Base-by-base conservation (phyloP, 2,329 filamentous ascomycete genomes). In the Mariannaea sp. region DNA sequence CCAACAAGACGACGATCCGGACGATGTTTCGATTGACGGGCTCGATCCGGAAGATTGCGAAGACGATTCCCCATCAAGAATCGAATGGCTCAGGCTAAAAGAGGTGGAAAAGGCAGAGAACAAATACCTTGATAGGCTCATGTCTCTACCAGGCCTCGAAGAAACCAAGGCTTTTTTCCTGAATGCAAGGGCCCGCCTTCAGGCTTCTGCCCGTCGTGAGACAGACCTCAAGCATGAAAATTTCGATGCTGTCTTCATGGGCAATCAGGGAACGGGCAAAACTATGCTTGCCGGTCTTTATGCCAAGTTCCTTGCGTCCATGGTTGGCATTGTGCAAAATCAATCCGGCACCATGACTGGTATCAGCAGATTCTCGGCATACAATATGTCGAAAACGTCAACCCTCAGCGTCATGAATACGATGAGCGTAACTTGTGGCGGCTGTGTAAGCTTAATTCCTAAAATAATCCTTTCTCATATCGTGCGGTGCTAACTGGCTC, bases 131-230 rank as follows among this genome's bases (percentile, higher is more conserved):
- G 85, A 88, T 59, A 59, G 72, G 0, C 65, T 89, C 20, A 87
- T 88, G 80, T 70, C 71, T 1, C 80, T 88, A 76, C 79, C 82
- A 40, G 85, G 86, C 2, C 72, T 88, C 0, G 84, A 88, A 60
- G 70, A 79, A 4, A 80, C 86, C 30, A 89, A 89, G 61, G 60
- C 73, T 20, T 72, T 84, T 47, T 79, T 88, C 43, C 68, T 88
- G 8, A 57, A 66, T 32, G 56, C 65, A 32, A 68, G 66, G 36
- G 66, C 67, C 2, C 64, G 65, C 1, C 81, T 87, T 59, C 86
- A 85, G 61, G 70, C 74, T 10, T 77, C 75, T 0, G 65, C 73
- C 1, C 65, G 80, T 1, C 74, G 82, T 0, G 85, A 87, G 30
- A 68, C 66, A 57, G 70, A 72, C 2, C 68, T 78, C 1, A 73